Conservation (phyloP, 108 stramenopile genomes). For the Cylindrotheca fusiformis region DNA sequence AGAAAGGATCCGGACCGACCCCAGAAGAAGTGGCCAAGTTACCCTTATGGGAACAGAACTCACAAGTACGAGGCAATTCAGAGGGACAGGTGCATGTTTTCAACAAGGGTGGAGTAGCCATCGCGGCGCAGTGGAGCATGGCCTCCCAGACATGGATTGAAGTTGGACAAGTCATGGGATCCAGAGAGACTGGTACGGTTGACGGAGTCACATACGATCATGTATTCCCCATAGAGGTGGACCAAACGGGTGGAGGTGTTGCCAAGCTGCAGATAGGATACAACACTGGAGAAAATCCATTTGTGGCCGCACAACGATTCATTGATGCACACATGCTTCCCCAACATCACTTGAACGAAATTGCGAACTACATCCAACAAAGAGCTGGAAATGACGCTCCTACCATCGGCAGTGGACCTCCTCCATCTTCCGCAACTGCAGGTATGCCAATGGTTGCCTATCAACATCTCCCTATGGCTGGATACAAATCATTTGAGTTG, state of each 20-base stretch:
- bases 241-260: slow-evolving; percentile 81
- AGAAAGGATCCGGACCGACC: slow-evolving; percentile 55
- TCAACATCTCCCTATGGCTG: slow-evolving; percentile 63
- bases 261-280: slow-evolving; percentile 88
- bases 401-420: slow-evolving; percentile 53
- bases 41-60: slow-evolving; percentile 84
- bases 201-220: slow-evolving; percentile 91
- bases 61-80: slow-evolving; percentile 49
- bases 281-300: slow-evolving; percentile 97
- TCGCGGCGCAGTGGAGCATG: slow-evolving; percentile 92
- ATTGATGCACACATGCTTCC: slow-evolving; percentile 91
- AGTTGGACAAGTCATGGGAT: slow-evolving; percentile 95
- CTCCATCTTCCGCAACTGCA: slow-evolving; percentile 32
- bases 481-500: slow-evolving; percentile 71
- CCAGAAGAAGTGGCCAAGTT: slow-evolving; percentile 86
- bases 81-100: slow-evolving; percentile 94
- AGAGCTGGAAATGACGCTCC: slow-evolving; percentile 54
- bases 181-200: slow-evolving; percentile 62
- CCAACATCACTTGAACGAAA: slow-evolving; percentile 85
- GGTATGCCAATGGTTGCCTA: slow-evolving; percentile 41
- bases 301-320: slow-evolving; percentile 92
- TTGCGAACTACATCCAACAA: slow-evolving; percentile 90
- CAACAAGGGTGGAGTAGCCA: slow-evolving; percentile 82
- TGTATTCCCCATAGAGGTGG: slow-evolving; percentile 94
- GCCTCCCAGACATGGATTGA: slow-evolving; percentile 88